Evolutionary conservation across 257 asterid genomes (phyloP).

Genomic region (Solanum megistacrolobum): DNA sequence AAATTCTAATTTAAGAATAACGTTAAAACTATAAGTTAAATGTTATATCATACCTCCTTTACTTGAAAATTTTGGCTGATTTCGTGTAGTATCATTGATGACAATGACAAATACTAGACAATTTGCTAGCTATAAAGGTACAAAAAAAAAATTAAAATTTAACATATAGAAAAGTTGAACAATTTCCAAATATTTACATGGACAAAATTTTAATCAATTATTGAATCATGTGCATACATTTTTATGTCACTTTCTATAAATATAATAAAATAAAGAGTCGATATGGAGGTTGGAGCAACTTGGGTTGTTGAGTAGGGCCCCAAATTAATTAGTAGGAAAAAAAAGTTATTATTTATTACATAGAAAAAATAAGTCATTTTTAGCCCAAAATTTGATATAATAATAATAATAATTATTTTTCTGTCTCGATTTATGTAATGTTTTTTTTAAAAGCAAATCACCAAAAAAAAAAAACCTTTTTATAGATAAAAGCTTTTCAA

Average conservation of each 20-base stretch:
- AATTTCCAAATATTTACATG: not conserved
- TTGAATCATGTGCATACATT: not conserved
- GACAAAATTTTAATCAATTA: not conserved
- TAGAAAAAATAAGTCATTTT: no score
- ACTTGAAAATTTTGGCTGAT: no score
- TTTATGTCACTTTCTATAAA: not conserved
- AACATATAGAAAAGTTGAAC: not conserved
- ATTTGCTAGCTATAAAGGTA: not conserved
- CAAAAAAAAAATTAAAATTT: not conserved
- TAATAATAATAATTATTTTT: no score
- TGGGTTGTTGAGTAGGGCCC: not conserved
- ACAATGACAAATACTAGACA: not conserved
- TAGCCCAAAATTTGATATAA: not conserved
- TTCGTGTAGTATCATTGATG: no score
- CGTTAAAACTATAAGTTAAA: not conserved
- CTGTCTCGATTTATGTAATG: not conserved
- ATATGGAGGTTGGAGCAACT: not conserved
- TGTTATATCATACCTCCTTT: no score
- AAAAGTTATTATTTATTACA: no score
- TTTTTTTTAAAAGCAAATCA: rapidly evolving
- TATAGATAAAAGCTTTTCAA: not conserved
- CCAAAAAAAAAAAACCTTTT: not conserved
- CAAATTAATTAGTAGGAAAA: not conserved
- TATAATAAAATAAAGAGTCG: not conserved
- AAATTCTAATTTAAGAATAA: not conserved